Percentiles rank a stretch among this genome's conserved stretches.
Evolutionary conservation across 805 yeast genomes (phyloP).

Genomic region (Saccharomyces mikatae): DNA sequence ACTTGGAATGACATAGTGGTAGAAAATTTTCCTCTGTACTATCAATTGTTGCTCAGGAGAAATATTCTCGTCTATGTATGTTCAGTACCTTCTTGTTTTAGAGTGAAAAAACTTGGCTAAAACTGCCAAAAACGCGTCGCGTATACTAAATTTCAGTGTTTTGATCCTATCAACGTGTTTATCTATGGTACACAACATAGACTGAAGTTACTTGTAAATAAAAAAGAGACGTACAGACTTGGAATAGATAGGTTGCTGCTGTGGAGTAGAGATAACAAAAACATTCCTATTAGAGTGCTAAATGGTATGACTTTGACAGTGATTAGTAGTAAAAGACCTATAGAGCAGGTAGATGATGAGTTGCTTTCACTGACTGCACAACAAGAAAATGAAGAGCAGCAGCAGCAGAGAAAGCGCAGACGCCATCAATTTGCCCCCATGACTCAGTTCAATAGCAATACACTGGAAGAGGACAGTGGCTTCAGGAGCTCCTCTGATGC

Average conservation of each 20-base stretch:
- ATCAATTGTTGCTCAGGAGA: neutral
- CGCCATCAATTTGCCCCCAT: conserved; percentile 20
- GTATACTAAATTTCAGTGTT: neutral
- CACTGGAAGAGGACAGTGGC: conserved; percentile 2
- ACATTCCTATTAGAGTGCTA: neutral
- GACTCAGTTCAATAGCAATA: conserved; percentile 18
- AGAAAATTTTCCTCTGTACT: neutral
- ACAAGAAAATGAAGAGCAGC: conserved; percentile 6
- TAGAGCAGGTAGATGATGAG: conserved; percentile 14
- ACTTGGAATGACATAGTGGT: neutral
- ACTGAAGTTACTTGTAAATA: neutral
- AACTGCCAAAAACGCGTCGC: neutral
- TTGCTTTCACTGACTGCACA: conserved; percentile 12
- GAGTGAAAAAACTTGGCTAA: neutral
- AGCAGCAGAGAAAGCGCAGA: conserved; percentile 14
- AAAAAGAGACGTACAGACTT: neutral
- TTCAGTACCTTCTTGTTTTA: neutral
- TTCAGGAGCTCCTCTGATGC: neutral
- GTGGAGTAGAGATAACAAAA: neutral
- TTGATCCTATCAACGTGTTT: neutral
- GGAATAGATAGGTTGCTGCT: neutral
- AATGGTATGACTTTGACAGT: conserved; percentile 1
- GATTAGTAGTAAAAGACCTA: conserved; percentile 7
- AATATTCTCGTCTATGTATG: neutral
- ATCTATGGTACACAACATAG: neutral